Conservation (phyloP, 139 green algal species). For the Asterochloris erici region DNA sequence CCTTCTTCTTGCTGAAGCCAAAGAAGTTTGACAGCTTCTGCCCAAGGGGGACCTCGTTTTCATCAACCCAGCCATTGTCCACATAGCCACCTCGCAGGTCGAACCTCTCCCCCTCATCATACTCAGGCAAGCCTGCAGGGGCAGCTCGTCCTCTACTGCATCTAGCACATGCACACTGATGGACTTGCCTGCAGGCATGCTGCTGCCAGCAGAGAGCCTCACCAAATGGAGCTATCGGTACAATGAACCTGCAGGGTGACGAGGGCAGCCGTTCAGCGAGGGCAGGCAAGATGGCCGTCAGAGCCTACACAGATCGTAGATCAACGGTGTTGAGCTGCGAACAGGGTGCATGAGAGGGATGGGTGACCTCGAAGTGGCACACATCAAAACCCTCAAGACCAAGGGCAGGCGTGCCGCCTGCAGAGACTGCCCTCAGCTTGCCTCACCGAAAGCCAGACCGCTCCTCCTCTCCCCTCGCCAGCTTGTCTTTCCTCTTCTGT, state of each 20-base stretch:
- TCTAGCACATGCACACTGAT: conserved; percentile 26
- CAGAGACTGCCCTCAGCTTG: not conserved
- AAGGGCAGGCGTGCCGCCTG: not conserved
- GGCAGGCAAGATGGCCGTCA: not conserved
- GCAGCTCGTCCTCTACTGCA: conserved; percentile 29
- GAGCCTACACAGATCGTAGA: not conserved
- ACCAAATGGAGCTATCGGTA: no score
- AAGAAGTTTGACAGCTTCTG: conserved; percentile 23
- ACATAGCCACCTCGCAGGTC: conserved; percentile 45
- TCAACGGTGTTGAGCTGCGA: not conserved
- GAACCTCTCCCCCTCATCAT: conserved; percentile 58
- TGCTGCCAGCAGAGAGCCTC: conserved; percentile 16
- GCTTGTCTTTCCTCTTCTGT: conserved; percentile 29
- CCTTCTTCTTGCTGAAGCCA: conserved; percentile 42
- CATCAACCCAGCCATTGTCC: conserved; percentile 52
- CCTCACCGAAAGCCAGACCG: not conserved
- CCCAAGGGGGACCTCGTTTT: conserved; percentile 28
- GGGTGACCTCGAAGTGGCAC: not conserved
- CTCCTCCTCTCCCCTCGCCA: not conserved
- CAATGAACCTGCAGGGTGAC: not conserved
- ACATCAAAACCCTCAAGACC: not conserved
- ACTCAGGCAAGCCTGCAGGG: conserved; percentile 39
- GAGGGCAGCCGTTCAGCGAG: not conserved
- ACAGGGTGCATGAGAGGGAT: not conserved
- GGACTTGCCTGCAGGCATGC: conserved; percentile 21